phyloP scores from a whole-genome alignment of 345 rosid species.

The Excoecaria agallocha region DNA sequence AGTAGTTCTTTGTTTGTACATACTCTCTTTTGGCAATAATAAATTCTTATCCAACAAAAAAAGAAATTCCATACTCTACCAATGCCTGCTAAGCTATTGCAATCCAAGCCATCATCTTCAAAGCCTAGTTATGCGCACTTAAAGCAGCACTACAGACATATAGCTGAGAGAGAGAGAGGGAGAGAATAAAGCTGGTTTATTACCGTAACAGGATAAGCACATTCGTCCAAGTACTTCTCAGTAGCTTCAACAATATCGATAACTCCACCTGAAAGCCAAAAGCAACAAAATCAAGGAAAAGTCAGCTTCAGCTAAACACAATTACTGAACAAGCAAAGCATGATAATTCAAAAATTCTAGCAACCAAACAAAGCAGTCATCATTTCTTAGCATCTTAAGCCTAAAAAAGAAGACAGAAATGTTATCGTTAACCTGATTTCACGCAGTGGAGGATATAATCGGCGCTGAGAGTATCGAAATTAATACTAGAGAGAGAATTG shows the following conservation, averaged over 20 bases:
- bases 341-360: background rate
- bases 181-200: conserved; percentile 2
- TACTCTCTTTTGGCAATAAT: too few relatives aligned
- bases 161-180: too few relatives aligned
- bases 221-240: conserved; percentile 49
- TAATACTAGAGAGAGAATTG: conserved; percentile 44
- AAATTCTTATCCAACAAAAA: too few relatives aligned
- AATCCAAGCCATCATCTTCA: background rate
- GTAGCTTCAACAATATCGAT: conserved; percentile 63
- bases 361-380: background rate
- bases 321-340: background rate
- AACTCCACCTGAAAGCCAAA: conserved; percentile 57
- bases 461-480: conserved; percentile 70
- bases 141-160: background rate
- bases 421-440: conserved; percentile 49
- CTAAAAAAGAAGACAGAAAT: background rate
- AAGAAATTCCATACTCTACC: background rate
- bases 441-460: conserved; percentile 66
- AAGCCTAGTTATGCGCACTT: background rate
- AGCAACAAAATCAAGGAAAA: background rate
- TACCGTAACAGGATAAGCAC: conserved; percentile 64
- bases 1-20: too few relatives aligned
- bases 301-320: background rate
- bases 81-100: background rate
- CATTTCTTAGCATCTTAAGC: conserved; percentile 3